Evolutionary conservation across 805 yeast species (phyloP).

Genomic region (Cyberlindnera amylophila): DNA sequence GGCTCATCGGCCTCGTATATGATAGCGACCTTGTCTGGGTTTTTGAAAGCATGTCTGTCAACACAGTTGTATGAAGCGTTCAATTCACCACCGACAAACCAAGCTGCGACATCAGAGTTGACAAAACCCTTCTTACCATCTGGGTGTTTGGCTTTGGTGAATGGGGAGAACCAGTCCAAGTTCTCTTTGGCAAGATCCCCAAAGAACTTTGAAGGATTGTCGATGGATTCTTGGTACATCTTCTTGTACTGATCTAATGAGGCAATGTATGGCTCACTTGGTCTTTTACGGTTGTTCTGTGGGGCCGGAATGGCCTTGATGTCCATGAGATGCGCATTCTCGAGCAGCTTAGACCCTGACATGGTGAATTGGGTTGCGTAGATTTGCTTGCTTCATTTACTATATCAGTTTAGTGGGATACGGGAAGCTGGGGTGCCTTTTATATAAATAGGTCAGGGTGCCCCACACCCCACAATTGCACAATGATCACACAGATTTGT

Average conservation of each 20-base stretch:
- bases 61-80: conserved; percentile 81
- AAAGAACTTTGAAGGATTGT: conserved; percentile 79
- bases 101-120: conserved; percentile 52
- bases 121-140: conserved; percentile 42
- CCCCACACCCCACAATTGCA: not conserved
- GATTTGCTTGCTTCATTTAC: not conserved
- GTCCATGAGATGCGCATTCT: conserved; percentile 31
- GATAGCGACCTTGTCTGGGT: conserved; percentile 71
- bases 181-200: conserved; percentile 71
- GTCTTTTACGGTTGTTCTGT: conserved; percentile 22
- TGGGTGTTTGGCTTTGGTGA: conserved; percentile 57
- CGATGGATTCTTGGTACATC: conserved; percentile 74
- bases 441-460: not conserved
- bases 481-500: not conserved
- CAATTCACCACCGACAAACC: conserved; percentile 78
- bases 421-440: not conserved
- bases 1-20: conserved; percentile 73
- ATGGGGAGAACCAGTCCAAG: conserved; percentile 78
- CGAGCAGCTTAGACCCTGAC: conserved; percentile 24
- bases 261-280: conserved; percentile 23
- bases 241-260: conserved; percentile 61
- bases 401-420: not conserved
- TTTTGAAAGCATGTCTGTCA: conserved; percentile 71
- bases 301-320: conserved; percentile 26
- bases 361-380: conserved; percentile 4